A percentile compares a stretch with the other conserved stretches of the same genome.
Evolutionary conservation across 768 basidiomycete genomes (phyloP).

Genomic region (Dioszegia hungarica): DNA sequence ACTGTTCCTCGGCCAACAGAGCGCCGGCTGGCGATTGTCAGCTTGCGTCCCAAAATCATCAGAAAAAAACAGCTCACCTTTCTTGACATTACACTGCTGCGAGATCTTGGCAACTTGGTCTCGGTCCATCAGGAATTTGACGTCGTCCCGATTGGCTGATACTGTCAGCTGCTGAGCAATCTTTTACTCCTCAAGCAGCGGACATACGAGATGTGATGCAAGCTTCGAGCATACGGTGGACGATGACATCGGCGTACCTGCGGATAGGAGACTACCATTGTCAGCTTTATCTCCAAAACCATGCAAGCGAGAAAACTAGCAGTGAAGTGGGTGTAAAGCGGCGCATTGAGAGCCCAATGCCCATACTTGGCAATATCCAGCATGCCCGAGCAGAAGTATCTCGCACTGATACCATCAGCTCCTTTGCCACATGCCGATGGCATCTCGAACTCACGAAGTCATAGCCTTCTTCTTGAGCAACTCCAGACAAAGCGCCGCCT

Average conservation of each 20-base stretch:
- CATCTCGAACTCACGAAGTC: conserved; percentile 52
- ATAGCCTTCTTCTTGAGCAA: conserved; percentile 86
- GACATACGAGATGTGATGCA: conserved; percentile 54
- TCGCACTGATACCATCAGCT: conserved; percentile 56
- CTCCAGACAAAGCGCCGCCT: conserved; percentile 72
- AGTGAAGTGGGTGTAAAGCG: conserved; percentile 68
- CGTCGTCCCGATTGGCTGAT: conserved; percentile 56
- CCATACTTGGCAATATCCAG: conserved; percentile 96
- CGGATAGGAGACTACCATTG: conserved; percentile 59
- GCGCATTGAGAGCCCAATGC: conserved; percentile 83
- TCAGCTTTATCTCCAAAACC: background rate
- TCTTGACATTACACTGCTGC: conserved; percentile 93
- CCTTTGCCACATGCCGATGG: background rate
- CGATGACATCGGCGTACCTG: conserved; percentile 72
- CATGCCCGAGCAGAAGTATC: conserved; percentile 99
- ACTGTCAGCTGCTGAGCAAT: background rate
- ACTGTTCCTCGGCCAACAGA: conserved; percentile 89
- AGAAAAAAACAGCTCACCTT: conserved; percentile 21
- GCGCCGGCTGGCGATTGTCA: conserved; percentile 62
- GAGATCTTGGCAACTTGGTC: conserved; percentile 97
- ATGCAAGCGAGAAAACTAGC: too few relatives aligned
- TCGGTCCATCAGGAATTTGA: conserved; percentile 94
- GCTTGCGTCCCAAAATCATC: background rate
- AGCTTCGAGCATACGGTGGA: conserved; percentile 93
- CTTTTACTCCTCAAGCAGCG: background rate